Evolutionary conservation across 208 protist genomes (phyloP), one percentile per base, ranked within the genome.

Genomic region (Leishmania amazonensis): DNA sequence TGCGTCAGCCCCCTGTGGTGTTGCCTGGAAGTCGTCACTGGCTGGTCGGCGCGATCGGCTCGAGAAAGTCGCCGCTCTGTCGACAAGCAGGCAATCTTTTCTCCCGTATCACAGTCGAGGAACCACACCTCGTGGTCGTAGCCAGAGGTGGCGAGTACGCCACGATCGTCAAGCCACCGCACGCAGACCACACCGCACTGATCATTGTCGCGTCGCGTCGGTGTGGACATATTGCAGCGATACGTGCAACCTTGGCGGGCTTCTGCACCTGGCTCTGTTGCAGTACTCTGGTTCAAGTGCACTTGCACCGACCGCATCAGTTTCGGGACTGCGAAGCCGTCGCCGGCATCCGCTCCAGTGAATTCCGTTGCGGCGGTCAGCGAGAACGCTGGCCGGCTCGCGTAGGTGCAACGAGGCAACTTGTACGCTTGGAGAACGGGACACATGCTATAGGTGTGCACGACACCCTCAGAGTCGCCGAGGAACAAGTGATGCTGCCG

Each of bases 361-460:
- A 28, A 31, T 45, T 58, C 40, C 17, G 28, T 51, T 8, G 40
- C 49, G 21, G 40, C 42, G 17, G 76, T 17, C 47, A 86, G 83
- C 31, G 78, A 81, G 49, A 86, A 80, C 24, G 83, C 78, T 28
- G 83, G 51, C 2, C 89, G 81, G 3, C 75, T 71, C 54, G 88
- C 68, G 76, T 92, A 88, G 19, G 78, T 65, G 81, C 88, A 89
- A 5, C 40, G 70, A 19, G 79, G 86, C 75, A 95, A 47, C 57
- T 83, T 58, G 79, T 87, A 94, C 38, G 45, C 67, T 58, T 91
- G 90, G 5, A 95, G 81, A 38, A 94, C 49, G 2, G 53, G 28
- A 79, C 93, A 96, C 78, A 92, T 60, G 42, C 83, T 79, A 47
- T 91, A 94, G n/a, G 91, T 75, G 80, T 88, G 85, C 42, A 96